A percentile compares a stretch with the other conserved stretches of the same genome.
Evolutionary conservation across 2,329 filamentous ascomycete genomes (phyloP).

Genomic region (Aureobasidium lini): DNA sequence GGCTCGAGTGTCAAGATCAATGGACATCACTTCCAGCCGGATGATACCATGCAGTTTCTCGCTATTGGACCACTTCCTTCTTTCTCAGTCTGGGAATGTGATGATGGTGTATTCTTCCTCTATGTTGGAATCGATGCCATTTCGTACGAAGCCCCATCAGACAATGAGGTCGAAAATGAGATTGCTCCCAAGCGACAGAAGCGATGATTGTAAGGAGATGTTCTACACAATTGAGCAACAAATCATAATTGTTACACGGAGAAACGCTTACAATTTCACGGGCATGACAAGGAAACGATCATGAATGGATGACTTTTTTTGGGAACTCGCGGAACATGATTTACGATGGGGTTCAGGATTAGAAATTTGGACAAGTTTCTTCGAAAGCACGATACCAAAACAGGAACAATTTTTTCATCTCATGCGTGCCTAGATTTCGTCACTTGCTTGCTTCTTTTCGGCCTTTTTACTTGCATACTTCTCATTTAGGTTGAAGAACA

Average conservation of each 20-base stretch:
- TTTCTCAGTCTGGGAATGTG: background rate
- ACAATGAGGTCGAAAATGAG: background rate
- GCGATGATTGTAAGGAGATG: background rate
- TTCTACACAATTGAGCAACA: background rate
- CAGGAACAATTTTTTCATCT: too few species aligned
- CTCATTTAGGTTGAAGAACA: too few species aligned
- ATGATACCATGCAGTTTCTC: too few species aligned
- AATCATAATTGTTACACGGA: background rate
- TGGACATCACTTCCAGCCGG: background rate
- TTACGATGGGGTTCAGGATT: too few species aligned
- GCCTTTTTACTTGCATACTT: too few species aligned
- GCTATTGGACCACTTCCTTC: background rate
- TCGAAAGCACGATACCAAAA: too few species aligned
- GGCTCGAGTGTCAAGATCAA: background rate
- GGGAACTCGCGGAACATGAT: too few species aligned
- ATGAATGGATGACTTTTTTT: too few species aligned
- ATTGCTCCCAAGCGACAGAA: background rate
- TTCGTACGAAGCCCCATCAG: background rate
- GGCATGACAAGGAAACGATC: background rate
- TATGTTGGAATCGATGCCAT: background rate
- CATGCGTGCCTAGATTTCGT: too few species aligned
- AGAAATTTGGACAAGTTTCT: too few species aligned
- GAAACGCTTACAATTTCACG: background rate
- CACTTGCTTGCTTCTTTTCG: too few species aligned
- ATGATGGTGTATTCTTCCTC: background rate